Conservation (phyloP, 179 eudicot genomes). For the Corrigiola litoralis region DNA sequence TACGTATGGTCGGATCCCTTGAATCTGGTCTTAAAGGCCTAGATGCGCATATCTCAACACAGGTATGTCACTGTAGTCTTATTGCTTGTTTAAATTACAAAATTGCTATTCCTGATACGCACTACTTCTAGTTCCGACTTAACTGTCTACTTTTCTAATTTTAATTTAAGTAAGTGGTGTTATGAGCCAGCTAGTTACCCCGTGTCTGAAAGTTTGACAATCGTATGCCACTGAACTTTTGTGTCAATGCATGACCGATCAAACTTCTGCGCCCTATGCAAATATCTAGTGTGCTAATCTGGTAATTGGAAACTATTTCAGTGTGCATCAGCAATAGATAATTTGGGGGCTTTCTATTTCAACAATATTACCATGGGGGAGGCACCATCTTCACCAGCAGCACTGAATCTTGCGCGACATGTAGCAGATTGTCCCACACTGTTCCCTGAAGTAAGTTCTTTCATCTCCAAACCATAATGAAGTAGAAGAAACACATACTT, state of each 20-base stretch:
- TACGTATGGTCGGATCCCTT: slow-evolving; percentile 83
- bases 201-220: too few species aligned
- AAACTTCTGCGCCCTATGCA: neutral
- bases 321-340: slow-evolving; percentile 94
- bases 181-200: neutral
- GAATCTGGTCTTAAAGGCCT: slow-evolving; percentile 94
- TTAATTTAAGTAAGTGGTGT: too few species aligned
- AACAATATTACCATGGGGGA: slow-evolving; percentile 91
- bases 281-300: slow-evolving; percentile 3
- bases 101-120: neutral
- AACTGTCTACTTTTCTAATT: too few species aligned
- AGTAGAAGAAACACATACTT: neutral
- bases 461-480: neutral
- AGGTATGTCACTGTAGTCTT: slow-evolving; percentile 42
- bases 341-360: slow-evolving; percentile 87
- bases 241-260: too few species aligned
- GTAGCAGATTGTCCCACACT: slow-evolving; percentile 77
- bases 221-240: too few species aligned
- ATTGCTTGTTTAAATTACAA: neutral
- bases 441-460: slow-evolving; percentile 78
- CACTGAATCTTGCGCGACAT: slow-evolving; percentile 76
- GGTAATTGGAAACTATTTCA: slow-evolving; percentile 30
- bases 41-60: slow-evolving; percentile 73
- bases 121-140: neutral
- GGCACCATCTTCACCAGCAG: slow-evolving; percentile 71